Evolutionary conservation across 306 rosid species (phyloP).

Genomic region (Benincasa hispida): DNA sequence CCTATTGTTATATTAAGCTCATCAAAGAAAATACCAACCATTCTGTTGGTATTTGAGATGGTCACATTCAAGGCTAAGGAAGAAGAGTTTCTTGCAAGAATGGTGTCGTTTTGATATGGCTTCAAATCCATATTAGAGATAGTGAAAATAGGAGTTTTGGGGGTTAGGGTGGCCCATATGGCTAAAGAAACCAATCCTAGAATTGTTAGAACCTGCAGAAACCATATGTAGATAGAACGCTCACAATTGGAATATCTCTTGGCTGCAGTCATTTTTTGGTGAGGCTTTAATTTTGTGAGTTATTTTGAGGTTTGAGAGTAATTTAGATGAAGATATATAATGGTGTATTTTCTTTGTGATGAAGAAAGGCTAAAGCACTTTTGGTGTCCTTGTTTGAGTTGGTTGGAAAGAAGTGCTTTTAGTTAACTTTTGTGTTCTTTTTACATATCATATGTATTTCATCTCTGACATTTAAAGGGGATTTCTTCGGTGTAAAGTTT

Average conservation of each 20-base stretch:
- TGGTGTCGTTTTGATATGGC: not conserved
- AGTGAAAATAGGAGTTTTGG: not conserved
- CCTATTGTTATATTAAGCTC: not conserved
- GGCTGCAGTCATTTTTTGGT: not conserved
- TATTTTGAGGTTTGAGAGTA: not conserved
- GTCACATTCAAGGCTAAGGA: not conserved
- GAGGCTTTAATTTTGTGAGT: not conserved
- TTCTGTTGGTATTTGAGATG: not conserved
- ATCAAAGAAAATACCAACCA: not conserved
- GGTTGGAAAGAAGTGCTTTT: not conserved
- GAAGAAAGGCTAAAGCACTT: constrained; percentile 4
- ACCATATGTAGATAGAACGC: not conserved
- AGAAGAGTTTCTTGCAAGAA: not conserved
- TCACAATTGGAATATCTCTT: not conserved
- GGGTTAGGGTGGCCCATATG: not conserved
- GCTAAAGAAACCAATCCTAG: not conserved
- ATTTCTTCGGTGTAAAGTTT: constrained; percentile 1
- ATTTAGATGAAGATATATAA: not conserved
- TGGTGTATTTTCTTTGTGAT: not conserved
- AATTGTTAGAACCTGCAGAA: not conserved
- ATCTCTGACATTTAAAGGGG: not conserved
- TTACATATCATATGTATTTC: not conserved
- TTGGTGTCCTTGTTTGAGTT: not conserved
- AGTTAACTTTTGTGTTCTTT: not conserved
- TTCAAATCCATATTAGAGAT: not conserved